Evolutionary conservation across 768 basidiomycete species (phyloP).

Genomic region (Russula virescens): DNA sequence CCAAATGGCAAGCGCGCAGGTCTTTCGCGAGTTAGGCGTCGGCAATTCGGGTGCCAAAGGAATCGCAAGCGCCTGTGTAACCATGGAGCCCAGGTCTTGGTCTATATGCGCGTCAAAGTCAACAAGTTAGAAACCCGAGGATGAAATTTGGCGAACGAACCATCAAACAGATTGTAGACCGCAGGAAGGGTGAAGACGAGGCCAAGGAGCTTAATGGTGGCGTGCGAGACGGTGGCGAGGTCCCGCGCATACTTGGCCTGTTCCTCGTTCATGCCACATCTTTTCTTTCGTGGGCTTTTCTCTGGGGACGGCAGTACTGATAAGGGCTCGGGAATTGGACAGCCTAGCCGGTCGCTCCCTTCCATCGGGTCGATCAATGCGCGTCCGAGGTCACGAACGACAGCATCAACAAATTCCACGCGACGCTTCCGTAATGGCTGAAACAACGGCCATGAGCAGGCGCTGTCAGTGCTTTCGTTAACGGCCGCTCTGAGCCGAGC

Average conservation of each 20-base stretch:
- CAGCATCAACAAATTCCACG: constrained; percentile 45
- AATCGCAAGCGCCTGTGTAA: constrained; percentile 63
- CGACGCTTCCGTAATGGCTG: constrained; percentile 57
- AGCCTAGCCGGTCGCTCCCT: constrained; percentile 9
- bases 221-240: constrained; percentile 65
- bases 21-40: constrained; percentile 83
- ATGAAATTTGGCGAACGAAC: constrained; percentile 36
- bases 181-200: constrained; percentile 56
- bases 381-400: constrained; percentile 64
- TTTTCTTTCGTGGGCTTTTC: constrained; percentile 56
- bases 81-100: constrained; percentile 49
- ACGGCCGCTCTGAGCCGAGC: constrained; percentile 52
- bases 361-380: constrained; percentile 55
- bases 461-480: constrained; percentile 42
- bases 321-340: constrained; percentile 9
- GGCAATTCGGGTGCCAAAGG: constrained; percentile 64
- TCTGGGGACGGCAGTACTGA: constrained; percentile 57
- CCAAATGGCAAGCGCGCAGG: constrained; percentile 72
- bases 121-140: constrained; percentile 1
- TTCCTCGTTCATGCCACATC: constrained; percentile 66
- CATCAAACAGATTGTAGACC: constrained; percentile 53
- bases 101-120: constrained; percentile 36
- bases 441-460: constrained; percentile 67
- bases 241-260: constrained; percentile 78
- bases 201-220: constrained; percentile 60